These are phyloP conservation scores for Populus hybrid DNA, from an alignment of 441 rosid species.

Conservation along the genomic window DNA sequence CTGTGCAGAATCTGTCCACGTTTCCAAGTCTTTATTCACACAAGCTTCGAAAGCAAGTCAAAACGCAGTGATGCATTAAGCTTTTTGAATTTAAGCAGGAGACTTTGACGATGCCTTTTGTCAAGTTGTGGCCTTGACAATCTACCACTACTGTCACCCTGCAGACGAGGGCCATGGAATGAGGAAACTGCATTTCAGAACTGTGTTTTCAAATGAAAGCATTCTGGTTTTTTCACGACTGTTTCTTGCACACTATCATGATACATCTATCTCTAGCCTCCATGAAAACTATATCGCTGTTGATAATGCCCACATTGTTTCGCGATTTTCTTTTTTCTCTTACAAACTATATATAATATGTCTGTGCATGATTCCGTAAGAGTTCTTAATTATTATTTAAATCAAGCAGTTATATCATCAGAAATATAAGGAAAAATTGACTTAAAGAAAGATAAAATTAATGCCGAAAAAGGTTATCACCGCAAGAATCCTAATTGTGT, in stretches of 20 bases:
- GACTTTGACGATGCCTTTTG: neutral
- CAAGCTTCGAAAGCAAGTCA: neutral
- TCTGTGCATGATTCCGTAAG: no score
- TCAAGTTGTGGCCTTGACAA: neutral
- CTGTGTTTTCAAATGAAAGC: neutral
- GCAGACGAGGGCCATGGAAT: neutral
- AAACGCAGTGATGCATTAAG: neutral
- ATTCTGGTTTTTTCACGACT: neutral
- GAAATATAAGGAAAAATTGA: no score
- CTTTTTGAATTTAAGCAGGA: neutral
- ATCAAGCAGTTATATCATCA: no score
- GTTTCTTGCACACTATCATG: neutral
- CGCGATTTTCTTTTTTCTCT: neutral
- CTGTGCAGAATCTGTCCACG: neutral
- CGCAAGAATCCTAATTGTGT: no score
- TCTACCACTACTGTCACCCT: slow-evolving; percentile 1
- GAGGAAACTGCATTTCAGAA: neutral
- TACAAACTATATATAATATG: no score
- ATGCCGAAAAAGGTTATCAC: no score
- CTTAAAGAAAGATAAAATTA: no score
- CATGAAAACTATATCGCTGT: neutral
- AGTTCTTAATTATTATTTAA: no score
- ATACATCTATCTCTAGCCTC: neutral
- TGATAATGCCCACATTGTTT: neutral
- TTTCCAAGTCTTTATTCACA: neutral